Base-by-base conservation (phyloP, 805 yeast genomes). In the Candida andamanensis region DNA sequence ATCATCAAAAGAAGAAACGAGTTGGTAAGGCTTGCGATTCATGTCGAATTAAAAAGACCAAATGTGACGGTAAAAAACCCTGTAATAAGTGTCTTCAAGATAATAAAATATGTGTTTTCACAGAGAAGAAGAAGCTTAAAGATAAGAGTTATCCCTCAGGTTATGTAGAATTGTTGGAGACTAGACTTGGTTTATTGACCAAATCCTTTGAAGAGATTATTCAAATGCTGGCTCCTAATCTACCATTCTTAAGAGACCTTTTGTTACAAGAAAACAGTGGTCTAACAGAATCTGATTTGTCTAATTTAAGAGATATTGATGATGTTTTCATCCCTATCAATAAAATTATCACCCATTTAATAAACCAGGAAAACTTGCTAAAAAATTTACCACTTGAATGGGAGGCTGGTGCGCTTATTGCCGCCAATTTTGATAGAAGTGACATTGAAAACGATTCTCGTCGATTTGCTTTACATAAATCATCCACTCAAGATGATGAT, bases 1-100 rank as follows among this genome's bases (percentile, higher is more conserved):
- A 35, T 21, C 15, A 29, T 17, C 37, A 30, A 6, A 60, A 54
- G 44, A 76, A 75, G 53, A 73, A 69, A 48, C 50, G 83, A 38
- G 81, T 76, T 3, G 78, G 79, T 9, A 76, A 75, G 43, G 82
- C 82, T 5, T 76, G 83, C 42, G 81, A 76, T 46, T 67, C 72
- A 32, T 76, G 83, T 49, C 58, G 83, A 26, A 61, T 76, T 35
- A 76, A 76, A 46, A 76, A 76, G 54, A 76, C 80, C 4, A 76
- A 76, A 40, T 76, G 83, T 49, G 76, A 75, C 36, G 83, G 83
- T 14, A 65, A 67, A 30, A 72, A 72, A 40, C 82, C 83, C 1
- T 76, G 83, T 43, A 66, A 68, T 22, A 63, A 73, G 33, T 76
- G 83, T 46, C 49, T 62, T 6, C 55, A 62, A 6, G 80, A 75